Conservation (phyloP, 805 yeast genomes). For the Peterozyma toletana region DNA sequence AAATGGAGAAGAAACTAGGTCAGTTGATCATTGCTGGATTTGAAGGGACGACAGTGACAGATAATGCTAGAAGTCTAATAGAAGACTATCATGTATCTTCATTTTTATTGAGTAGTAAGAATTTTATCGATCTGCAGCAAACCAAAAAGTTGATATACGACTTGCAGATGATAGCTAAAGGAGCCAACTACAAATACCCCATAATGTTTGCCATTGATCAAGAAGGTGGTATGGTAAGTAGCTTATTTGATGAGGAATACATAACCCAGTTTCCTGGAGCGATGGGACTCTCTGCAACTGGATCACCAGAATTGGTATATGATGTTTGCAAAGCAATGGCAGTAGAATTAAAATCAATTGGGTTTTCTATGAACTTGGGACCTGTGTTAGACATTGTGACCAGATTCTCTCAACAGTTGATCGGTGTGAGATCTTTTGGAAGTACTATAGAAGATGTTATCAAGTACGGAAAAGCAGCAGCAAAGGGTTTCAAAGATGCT, state of each 20-base stretch:
- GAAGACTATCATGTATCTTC: slow-evolving; percentile 43
- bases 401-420: slow-evolving; percentile 45
- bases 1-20: slow-evolving; percentile 22
- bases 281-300: slow-evolving; percentile 56
- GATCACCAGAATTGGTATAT: slow-evolving; percentile 39
- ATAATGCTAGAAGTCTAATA: slow-evolving; percentile 45
- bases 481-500: slow-evolving; percentile 45
- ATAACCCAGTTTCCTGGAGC: slow-evolving; percentile 59
- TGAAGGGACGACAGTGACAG: slow-evolving; percentile 44
- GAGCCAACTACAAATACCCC: slow-evolving; percentile 44
- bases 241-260: slow-evolving; percentile 42
- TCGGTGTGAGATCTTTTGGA: slow-evolving; percentile 57
- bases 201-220: slow-evolving; percentile 52
- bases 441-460: slow-evolving; percentile 52
- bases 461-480: slow-evolving; percentile 44
- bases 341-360: slow-evolving; percentile 42
- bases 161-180: slow-evolving; percentile 45
- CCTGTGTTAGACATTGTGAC: slow-evolving; percentile 59
- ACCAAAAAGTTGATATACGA: slow-evolving; percentile 42
- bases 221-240: slow-evolving; percentile 59
- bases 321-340: slow-evolving; percentile 49
- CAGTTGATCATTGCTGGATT: slow-evolving; percentile 56
- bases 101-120: slow-evolving; percentile 43
- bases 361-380: slow-evolving; percentile 48
- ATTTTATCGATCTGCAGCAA: slow-evolving; percentile 41